A percentile compares a stretch with the other conserved stretches of the same genome.
These are phyloP conservation scores for Sordariomycetes sp. DNA, from an alignment of 2,329 filamentous ascomycete species.

Conservation along the genomic window DNA sequence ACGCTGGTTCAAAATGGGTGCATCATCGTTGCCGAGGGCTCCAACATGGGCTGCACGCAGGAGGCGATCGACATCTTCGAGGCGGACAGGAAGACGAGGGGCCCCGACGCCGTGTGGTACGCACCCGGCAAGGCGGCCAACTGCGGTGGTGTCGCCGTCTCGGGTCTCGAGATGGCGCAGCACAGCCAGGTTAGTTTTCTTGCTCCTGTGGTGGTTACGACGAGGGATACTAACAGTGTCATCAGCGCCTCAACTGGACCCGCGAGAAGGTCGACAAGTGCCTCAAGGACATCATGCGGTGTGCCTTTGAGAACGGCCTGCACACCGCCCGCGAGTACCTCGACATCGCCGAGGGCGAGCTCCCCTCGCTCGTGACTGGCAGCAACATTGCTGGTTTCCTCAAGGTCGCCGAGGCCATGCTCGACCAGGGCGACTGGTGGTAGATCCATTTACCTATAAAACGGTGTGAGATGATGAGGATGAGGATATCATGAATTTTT, in stretches of 20 bases:
- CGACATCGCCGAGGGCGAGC: conserved; percentile 62
- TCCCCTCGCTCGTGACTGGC: conserved; percentile 82
- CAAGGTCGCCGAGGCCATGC: conserved; percentile 92
- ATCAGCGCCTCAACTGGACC: conserved; percentile 65
- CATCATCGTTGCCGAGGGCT: conserved; percentile 87
- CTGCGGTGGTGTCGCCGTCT: conserved; percentile 93
- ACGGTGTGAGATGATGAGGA: neutral
- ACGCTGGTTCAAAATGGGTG: conserved; percentile 63
- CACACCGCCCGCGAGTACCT: conserved; percentile 85
- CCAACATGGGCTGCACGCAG: conserved; percentile 98
- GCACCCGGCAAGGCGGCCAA: conserved; percentile 95
- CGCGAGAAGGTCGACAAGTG: conserved; percentile 80
- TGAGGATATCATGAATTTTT: neutral
- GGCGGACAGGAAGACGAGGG: conserved; percentile 58
- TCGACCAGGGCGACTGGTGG: conserved; percentile 92
- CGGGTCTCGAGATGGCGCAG: conserved; percentile 97
- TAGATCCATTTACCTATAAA: neutral
- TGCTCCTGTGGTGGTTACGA: too few relatives aligned
- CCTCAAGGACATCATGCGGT: conserved; percentile 91
- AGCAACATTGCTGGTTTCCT: conserved; percentile 96
- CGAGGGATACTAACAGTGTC: conserved; percentile 23
- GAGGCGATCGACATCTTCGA: conserved; percentile 92
- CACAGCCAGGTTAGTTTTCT: conserved; percentile 43
- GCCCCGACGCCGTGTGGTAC: conserved; percentile 71
- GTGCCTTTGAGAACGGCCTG: conserved; percentile 80